Evolutionary conservation across 805 yeast genomes (phyloP), one percentile per base, ranked within the genome.

Genomic region (Candida endomychidarum): DNA sequence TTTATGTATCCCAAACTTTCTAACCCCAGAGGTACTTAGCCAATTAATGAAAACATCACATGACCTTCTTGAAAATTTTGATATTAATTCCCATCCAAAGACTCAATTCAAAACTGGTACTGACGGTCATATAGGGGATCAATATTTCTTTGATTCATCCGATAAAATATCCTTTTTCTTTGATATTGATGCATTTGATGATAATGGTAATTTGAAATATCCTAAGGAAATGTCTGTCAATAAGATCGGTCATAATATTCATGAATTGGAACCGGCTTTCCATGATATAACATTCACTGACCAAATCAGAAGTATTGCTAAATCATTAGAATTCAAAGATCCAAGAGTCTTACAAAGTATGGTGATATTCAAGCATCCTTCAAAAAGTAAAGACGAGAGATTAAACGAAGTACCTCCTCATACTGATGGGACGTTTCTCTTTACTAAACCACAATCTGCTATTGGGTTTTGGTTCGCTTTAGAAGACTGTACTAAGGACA

Each of bases 391-490:
- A 14, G 30, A 8, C 2, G 61, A 50, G 21, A 45, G 73, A 28
- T 77, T 75, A 38, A 68, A 68, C 43, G 81, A 78, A 26, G 95
- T 86, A 1, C 91, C 91, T 3, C 66, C 84, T 1, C 95, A 86
- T 52, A 84, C 81, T 39, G 95, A 86, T 56, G 88, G 80, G 2
- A 78, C 79, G 2, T 86, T 86, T 49, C 65, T 86, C 18, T 85
- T 70, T 58, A 85, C 93, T 0, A 65, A 77, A 12, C 95, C 95
- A 3, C 80, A 75, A 37, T 63, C 78, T 2, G 87, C 89, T 1
- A 57, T 84, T 27, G 95, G 95, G 2, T 86, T 82, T 55, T 85
- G 95, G 95, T 77, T 80, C 53, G 90, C 93, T 0, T 60, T 85
- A 46, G 88, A 86, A 50, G 85, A 83, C 50, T 85, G 93, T 56